Evolutionary conservation across 1,139 yeast genomes (phyloP), one percentile per base, ranked within the genome.

Genomic region (Magnusiomyces suaveolens): DNA sequence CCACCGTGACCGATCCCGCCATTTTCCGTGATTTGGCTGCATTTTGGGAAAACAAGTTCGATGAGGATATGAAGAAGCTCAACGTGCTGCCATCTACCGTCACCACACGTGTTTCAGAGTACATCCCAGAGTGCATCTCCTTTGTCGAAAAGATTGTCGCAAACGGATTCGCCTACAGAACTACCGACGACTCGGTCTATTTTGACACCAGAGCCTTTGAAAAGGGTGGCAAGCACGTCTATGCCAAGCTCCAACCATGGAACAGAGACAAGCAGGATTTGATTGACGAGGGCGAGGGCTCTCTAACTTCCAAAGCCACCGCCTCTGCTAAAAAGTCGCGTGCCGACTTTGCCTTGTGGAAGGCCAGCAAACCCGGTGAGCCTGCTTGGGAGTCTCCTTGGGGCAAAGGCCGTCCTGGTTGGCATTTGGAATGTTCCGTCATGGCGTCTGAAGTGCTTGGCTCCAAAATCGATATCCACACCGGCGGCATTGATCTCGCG

Each of bases 361-460:
- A 92, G 69, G 83, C 92, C 1, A 86, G 96, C 18, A 92, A 92
- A 68, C 92, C 95, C 1, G 99, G 99, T 63, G 99, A 92, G 73
- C 99, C 99, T 21, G 79, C 82, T 48, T 92, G 98, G 97, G 78
- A 77, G 1, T 87, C 96, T 1, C 90, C 94, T 44, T 92, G 97
- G 97, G 98, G 98, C 39, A 76, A 77, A 57, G 99, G 98, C 51
- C 84, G 99, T 69, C 99, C 99, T 2, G 99, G 99, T 1, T 92
- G 99, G 99, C 99, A 92, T 69, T 92, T 92, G 69, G 99, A 92
- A 72, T 92, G 99, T 76, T 89, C 97, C 4, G 98, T 92, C 18
- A 92, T 92, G 99, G 98, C 98, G 1, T 80, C 92, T 53, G 96
- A 89, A 63, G 79, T 89, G 50, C 77, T 87, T 47, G 97, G 97